Conservation (phyloP, 768 basidiomycete genomes). For the Boletus vermiculosoides region DNA sequence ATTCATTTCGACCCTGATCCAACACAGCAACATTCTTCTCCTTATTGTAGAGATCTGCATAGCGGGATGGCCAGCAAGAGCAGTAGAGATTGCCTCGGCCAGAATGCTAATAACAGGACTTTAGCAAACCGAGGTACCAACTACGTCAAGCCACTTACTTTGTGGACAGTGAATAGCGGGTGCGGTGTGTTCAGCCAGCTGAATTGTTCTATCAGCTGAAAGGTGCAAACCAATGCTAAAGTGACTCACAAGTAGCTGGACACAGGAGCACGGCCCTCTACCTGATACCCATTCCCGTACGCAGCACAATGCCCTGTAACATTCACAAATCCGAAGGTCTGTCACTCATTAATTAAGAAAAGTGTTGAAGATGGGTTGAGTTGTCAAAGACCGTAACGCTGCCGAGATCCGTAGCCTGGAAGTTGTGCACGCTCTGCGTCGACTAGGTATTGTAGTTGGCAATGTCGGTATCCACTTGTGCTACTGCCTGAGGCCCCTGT, state of each 20-base stretch:
- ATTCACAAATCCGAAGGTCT: conserved; percentile 56
- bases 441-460: conserved; percentile 53
- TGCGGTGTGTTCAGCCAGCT: conserved; percentile 65
- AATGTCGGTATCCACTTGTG: conserved; percentile 36
- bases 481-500: conserved; percentile 33
- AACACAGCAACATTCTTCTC: not conserved
- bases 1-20: not conserved
- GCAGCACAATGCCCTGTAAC: conserved; percentile 56
- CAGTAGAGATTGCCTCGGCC: conserved; percentile 50
- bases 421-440: conserved; percentile 34
- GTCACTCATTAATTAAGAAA: conserved; percentile 53
- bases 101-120: conserved; percentile 37
- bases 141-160: conserved; percentile 38
- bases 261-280: conserved; percentile 58
- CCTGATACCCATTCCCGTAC: conserved; percentile 61
- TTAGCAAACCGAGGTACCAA: not conserved
- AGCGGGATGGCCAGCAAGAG: conserved; percentile 35
- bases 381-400: conserved; percentile 41
- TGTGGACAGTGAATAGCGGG: conserved; percentile 61
- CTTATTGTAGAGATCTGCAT: conserved; percentile 9
- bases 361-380: conserved; percentile 56
- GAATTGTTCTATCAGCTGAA: not conserved
- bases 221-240: not conserved
- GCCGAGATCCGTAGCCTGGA: conserved; percentile 43
- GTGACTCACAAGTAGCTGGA: conserved; percentile 59